These are phyloP conservation scores for Suillus discolor DNA, from an alignment of 768 basidiomycete genomes.

Conservation along the genomic window DNA sequence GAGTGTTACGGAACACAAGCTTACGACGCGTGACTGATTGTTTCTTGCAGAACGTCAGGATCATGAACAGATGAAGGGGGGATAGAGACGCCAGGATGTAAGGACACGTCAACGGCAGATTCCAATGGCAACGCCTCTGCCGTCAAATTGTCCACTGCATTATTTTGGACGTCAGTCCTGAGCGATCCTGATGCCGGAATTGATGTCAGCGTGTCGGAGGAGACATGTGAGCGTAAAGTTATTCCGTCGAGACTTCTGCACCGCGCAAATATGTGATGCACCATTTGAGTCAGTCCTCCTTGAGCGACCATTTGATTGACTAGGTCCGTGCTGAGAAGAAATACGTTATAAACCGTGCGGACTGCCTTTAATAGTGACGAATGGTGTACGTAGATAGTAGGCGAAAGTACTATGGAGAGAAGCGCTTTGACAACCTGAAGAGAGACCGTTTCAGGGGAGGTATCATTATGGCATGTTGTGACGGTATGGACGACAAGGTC, in stretches of 20 bases:
- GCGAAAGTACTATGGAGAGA: constrained; percentile 84
- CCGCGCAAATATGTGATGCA: constrained; percentile 92
- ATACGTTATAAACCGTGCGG: constrained; percentile 97
- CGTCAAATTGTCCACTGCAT: neutral
- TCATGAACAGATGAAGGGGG: neutral
- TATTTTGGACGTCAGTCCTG: neutral
- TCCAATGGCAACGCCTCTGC: neutral
- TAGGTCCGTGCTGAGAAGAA: constrained; percentile 84
- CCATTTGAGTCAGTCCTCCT: constrained; percentile 97
- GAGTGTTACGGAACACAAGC: neutral
- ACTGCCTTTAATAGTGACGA: constrained; percentile 95
- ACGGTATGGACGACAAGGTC: constrained; percentile 95
- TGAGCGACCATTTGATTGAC: constrained; percentile 99
- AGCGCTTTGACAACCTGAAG: constrained; percentile 97
- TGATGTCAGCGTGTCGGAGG: constrained; percentile 24
- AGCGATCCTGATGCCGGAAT: neutral
- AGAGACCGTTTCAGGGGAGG: constrained; percentile 87
- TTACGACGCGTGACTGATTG: neutral
- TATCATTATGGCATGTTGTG: constrained; percentile 87
- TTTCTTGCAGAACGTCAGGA: neutral
- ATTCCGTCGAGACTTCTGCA: constrained; percentile 47
- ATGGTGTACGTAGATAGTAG: constrained; percentile 89
- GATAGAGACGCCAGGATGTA: neutral
- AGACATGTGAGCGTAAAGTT: constrained; percentile 21
- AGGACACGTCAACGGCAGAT: neutral